These are phyloP conservation scores for Sugiyamaella paludigena DNA, from an alignment of 1,139 yeast genomes.

Conservation along the genomic window DNA sequence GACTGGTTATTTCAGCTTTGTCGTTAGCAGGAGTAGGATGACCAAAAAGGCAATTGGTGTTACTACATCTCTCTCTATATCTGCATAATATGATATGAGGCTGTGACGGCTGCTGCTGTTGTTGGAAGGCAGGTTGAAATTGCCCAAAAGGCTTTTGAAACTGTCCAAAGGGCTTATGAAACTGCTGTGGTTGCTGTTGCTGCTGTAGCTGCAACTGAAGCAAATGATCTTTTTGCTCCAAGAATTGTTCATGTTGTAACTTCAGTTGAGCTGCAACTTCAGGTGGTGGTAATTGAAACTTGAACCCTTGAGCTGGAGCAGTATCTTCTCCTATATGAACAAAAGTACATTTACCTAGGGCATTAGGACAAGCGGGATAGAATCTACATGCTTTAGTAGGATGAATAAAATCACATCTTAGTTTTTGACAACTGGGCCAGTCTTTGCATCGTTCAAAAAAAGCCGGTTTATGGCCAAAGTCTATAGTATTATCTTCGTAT, in stretches of 20 bases:
- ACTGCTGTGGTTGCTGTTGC: constrained; percentile 1
- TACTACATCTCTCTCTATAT: constrained; percentile 70
- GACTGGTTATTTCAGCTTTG: constrained; percentile 61
- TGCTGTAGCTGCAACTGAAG: not conserved
- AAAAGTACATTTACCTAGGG: constrained; percentile 78
- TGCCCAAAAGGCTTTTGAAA: too few species aligned
- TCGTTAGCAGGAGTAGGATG: constrained; percentile 88
- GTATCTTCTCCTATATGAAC: constrained; percentile 85
- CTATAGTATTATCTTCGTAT: constrained; percentile 1
- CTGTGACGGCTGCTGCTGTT: not conserved
- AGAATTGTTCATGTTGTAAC: not conserved
- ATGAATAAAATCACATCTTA: constrained; percentile 71
- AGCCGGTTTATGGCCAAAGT: constrained; percentile 3
- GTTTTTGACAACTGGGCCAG: constrained; percentile 71
- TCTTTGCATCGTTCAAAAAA: constrained; percentile 69
- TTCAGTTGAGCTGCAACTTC: constrained; percentile 1
- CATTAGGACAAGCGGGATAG: constrained; percentile 77
- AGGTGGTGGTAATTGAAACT: constrained; percentile 9
- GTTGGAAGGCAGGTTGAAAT: too few species aligned
- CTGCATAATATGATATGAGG: constrained; percentile 51
- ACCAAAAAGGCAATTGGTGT: constrained; percentile 79
- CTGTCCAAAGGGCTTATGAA: not conserved
- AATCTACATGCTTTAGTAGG: constrained; percentile 73
- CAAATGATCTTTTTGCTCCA: constrained; percentile 2
- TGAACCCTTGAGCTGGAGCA: constrained; percentile 33